Percentiles rank a stretch among this genome's conserved stretches.
These are phyloP conservation scores for Anisodus acutangulus DNA, from an alignment of 257 asterid species.

Conservation along the genomic window DNA sequence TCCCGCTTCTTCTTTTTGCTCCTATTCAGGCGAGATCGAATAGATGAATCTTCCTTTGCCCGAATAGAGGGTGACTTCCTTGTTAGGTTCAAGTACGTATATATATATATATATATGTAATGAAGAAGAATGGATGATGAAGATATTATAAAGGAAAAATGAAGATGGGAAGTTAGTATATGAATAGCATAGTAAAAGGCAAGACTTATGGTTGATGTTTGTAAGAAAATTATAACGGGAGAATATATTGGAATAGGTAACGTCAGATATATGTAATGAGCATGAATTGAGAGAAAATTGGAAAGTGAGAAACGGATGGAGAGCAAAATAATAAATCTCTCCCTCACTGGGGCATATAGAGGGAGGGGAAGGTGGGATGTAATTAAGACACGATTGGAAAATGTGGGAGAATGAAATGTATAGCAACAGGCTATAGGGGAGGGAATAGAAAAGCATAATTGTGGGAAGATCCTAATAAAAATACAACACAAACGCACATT, in stretches of 20 bases:
- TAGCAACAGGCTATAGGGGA: not conserved
- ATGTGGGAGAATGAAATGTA: not conserved
- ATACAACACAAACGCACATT: no score
- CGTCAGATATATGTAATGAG: slow-evolving; percentile 32
- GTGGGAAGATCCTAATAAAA: no score
- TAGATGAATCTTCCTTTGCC: no score
- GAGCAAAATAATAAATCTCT: no score
- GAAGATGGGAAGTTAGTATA: slow-evolving; percentile 31
- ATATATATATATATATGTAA: not conserved
- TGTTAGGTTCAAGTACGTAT: no score
- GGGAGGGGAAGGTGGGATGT: slow-evolving; percentile 25
- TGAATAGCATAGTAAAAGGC: slow-evolving; percentile 18
- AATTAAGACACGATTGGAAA: slow-evolving; percentile 23
- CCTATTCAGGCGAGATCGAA: no score
- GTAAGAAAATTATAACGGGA: slow-evolving; percentile 50
- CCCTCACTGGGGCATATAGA: not conserved
- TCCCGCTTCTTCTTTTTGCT: no score
- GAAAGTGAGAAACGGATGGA: slow-evolving; percentile 23
- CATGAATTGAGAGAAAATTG: not conserved
- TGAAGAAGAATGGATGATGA: not conserved
- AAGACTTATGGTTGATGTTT: slow-evolving; percentile 28
- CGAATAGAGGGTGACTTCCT: no score
- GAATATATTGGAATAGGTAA: slow-evolving; percentile 43
- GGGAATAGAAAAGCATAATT: not conserved
- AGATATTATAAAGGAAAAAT: no score